Evolutionary conservation across 2,329 filamentous ascomycete species (phyloP), one percentile per base, ranked within the genome.

Genomic region (Colletotrichum noveboracense): DNA sequence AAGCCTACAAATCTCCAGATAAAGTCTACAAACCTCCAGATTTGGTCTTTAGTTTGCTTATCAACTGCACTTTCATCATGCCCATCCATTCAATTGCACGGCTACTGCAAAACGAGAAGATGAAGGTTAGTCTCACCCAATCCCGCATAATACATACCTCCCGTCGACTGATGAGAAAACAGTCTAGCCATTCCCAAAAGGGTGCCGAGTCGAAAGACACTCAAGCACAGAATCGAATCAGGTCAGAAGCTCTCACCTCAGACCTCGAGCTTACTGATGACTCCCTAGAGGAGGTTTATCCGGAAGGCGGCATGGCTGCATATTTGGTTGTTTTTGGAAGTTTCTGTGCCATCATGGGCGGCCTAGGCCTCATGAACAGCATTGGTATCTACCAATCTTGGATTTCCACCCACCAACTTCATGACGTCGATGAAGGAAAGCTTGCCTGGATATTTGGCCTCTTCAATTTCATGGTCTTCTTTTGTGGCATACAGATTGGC

Each of bases 401-500:
- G 81, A 86, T 94, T 60, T 86, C 89, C 61, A 88, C 84, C 16
- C 86, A 94, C 79, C 92, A 94, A 78, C 86, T 95, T 21, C 84
- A 85, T 24, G 83, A 87, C 24, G 90, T 93, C 79, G 88, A 84
- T 67, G 88, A 91, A 48, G 89, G 90, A 48, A 87, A 86, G 18
- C 89, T 93, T 43, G 92, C 91, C 3, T 95, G 93, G 93, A 94
- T 95, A 76, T 93, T 94, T 78, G 89, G 91, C 77, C 85, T 94
- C 70, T 94, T 93, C 79, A 87, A 91, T 48, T 94, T 94, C 80
- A 84, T 94, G 43, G 88, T 91, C 32, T 94, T 94, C 82, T 92
- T 94, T 80, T 91, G 92, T 62, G 93, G 93, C 14, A 87, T 94
- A 3, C 91, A 94, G 78, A 90, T 94, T 56, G 93, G 93, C 1